Evolutionary conservation across 768 basidiomycete species (phyloP), one percentile per base, ranked within the genome.

Genomic region (Suillus placidus): DNA sequence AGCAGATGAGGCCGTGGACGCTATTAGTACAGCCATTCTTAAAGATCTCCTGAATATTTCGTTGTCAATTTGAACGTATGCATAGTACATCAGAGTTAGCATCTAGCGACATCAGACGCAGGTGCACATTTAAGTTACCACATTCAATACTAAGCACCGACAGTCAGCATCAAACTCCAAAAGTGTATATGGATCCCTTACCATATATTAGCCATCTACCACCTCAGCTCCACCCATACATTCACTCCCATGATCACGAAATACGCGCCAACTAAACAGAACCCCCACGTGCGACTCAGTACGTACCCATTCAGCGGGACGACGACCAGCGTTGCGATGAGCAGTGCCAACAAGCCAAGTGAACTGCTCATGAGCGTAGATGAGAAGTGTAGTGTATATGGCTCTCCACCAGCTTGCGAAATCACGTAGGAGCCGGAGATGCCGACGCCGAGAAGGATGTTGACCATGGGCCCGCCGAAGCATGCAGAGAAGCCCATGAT

Each of bases 401-500:
- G 87, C 54, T 86, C 60, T 0, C 76, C 76, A 6, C 69, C 72
- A 3, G 86, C 87, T 61, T 91, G 81, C 42, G 86, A 79, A 67
- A 92, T 93, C 71, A 96, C 85, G 73, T 94, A 93, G 4, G 92
- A 87, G 7, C 97, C 97, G 0, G 95, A 95, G 61, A 97, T 85
- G 26, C 97, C 97, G 64, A 99, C 85, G 1, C 97, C 97, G 42
- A 94, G 86, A 6, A 95, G 84, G 67, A 95, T 93, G 77, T 95
- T 95, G 69, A 95, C 86, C 93, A 95, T 94, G 0, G 94, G 93
- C 1, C 93, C 91, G 58, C 95, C 95, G 70, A 96, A 96, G 76
- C 95, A 97, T 0, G 95, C 95, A 6, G 94, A 93, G 78, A 97
- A 95, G 30, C 92, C 95, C 95, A 96, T 97, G 72, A 94, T 88